A percentile compares a stretch with the other conserved stretches of the same genome.
Evolutionary conservation across 1,139 yeast species (phyloP).

Genomic region (Entelexis sorbosivorans): DNA sequence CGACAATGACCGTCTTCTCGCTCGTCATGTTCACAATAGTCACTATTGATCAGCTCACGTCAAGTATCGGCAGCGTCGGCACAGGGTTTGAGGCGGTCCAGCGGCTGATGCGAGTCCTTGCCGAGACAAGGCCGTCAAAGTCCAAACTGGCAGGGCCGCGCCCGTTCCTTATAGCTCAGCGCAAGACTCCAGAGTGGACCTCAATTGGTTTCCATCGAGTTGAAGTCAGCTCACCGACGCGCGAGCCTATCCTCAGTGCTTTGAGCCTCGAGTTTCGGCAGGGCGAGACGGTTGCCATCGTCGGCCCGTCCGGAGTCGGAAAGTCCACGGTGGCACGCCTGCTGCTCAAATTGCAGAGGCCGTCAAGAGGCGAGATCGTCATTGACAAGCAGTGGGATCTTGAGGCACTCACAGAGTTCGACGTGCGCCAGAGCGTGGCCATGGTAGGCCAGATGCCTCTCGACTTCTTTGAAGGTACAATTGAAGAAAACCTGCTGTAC

Average conservation of each 20-base stretch:
- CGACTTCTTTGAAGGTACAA: constrained; percentile 57
- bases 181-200: background rate
- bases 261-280: constrained; percentile 40
- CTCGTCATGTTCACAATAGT: constrained; percentile 62
- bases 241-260: constrained; percentile 18
- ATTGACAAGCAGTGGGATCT: constrained; percentile 51
- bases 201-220: constrained; percentile 13
- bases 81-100: constrained; percentile 43
- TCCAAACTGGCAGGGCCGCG: background rate
- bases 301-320: constrained; percentile 87
- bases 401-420: constrained; percentile 46
- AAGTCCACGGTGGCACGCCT: constrained; percentile 70
- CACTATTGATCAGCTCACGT: constrained; percentile 48
- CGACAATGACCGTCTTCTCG: constrained; percentile 58
- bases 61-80: constrained; percentile 62
- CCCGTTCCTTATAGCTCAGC: background rate
- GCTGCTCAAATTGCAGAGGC: constrained; percentile 50
- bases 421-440: constrained; percentile 56
- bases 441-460: constrained; percentile 81
- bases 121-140: background rate
- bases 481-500: constrained; percentile 63
- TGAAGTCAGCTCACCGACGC: background rate
- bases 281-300: constrained; percentile 68
- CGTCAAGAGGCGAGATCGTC: constrained; percentile 47
- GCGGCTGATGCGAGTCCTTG: constrained; percentile 25